Percentiles rank a stretch among this genome's conserved stretches.
phyloP scores from a whole-genome alignment of 2,329 filamentous ascomycete species.

The Penicillium hordei region DNA sequence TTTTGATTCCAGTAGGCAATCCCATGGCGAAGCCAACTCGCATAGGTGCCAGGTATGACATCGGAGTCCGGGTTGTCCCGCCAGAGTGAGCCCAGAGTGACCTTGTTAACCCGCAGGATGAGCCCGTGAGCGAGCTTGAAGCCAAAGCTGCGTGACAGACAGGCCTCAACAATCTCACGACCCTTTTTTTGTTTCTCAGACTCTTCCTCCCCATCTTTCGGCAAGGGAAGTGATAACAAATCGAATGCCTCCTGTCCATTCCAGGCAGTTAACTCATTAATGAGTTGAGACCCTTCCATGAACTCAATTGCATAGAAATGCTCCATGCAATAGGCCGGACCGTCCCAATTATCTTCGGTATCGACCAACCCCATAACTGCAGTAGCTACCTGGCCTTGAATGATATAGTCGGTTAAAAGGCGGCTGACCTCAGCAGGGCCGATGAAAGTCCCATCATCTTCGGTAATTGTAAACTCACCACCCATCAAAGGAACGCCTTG shows the following conservation, averaged over 20 bases:
- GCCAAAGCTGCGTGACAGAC: constrained; percentile 52
- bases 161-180: constrained; percentile 53
- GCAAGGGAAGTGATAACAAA: constrained; percentile 49
- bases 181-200: constrained; percentile 50
- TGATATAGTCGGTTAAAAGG: constrained; percentile 58
- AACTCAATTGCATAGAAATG: constrained; percentile 54
- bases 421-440: constrained; percentile 42
- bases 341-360: constrained; percentile 53
- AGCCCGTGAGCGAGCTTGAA: constrained; percentile 59
- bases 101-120: constrained; percentile 51
- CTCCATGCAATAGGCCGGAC: constrained; percentile 52
- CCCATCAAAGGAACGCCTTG: constrained; percentile 45
- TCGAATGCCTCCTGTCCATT: constrained; percentile 52
- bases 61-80: constrained; percentile 52
- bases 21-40: constrained; percentile 55
- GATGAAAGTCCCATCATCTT: constrained; percentile 32
- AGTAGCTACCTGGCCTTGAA: constrained; percentile 55
- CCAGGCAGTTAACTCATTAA: constrained; percentile 56
- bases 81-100: constrained; percentile 57
- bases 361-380: constrained; percentile 56
- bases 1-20: constrained; percentile 47
- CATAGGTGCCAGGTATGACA: constrained; percentile 53
- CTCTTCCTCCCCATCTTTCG: constrained; percentile 42
- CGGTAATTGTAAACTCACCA: constrained; percentile 13
- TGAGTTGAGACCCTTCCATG: constrained; percentile 53